A percentile compares a stretch with the other conserved stretches of the same genome.
phyloP scores from a whole-genome alignment of 139 green algal species.

The Ostreobium quekettii region DNA sequence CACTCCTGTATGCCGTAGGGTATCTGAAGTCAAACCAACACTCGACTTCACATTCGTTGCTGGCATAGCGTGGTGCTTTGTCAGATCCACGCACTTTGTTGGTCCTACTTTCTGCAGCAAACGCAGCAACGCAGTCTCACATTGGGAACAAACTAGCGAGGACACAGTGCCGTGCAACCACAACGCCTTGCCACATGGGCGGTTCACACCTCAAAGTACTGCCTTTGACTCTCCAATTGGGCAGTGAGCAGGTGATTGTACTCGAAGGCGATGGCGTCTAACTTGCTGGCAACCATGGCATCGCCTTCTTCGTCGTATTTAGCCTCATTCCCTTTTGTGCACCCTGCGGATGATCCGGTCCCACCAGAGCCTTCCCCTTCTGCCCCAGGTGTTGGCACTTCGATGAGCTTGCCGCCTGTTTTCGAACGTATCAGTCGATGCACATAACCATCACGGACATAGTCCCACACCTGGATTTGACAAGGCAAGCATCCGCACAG shows the following conservation, averaged over 20 bases:
- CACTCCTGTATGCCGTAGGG: too few relatives aligned
- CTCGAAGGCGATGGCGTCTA: conserved; percentile 67
- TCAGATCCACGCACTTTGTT: not conserved
- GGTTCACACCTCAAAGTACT: conserved; percentile 77
- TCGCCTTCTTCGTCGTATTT: conserved; percentile 53
- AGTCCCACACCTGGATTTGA: conserved; percentile 85
- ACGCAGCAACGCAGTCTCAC: conserved; percentile 11
- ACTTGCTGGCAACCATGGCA: conserved; percentile 57
- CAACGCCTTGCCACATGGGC: conserved; percentile 24
- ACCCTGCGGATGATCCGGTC: not conserved
- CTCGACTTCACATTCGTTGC: too few relatives aligned
- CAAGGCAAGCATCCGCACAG: not conserved
- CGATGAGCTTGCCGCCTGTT: conserved; percentile 87
- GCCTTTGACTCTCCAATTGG: conserved; percentile 83
- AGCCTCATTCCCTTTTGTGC: conserved; percentile 22
- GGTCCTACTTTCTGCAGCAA: not conserved
- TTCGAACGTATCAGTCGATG: conserved; percentile 90
- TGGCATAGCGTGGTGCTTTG: not conserved
- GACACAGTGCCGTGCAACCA: too few relatives aligned
- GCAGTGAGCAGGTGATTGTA: conserved; percentile 86
- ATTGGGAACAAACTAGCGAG: too few relatives aligned
- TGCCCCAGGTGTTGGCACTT: conserved; percentile 58
- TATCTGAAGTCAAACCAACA: too few relatives aligned
- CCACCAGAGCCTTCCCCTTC: conserved; percentile 4
- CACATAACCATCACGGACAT: conserved; percentile 88